These are phyloP conservation scores for Hypoxylon sp. DNA, from an alignment of 2,329 filamentous ascomycete species.

Conservation along the genomic window DNA sequence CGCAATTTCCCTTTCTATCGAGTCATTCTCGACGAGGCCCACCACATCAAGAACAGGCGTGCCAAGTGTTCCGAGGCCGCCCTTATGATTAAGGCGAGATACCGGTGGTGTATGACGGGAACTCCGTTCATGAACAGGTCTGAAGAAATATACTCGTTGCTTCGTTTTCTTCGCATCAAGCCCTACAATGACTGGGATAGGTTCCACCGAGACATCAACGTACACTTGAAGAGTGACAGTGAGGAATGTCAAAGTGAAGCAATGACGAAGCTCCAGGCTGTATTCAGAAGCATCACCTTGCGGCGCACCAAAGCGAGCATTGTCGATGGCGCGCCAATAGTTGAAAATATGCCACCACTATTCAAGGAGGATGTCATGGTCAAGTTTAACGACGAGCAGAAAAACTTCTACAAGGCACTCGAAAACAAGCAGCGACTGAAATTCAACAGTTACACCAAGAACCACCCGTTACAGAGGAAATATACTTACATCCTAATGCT, in stretches of 20 bases:
- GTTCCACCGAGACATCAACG: constrained; percentile 62
- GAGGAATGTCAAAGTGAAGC: constrained; percentile 52
- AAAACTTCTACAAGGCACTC: constrained; percentile 69
- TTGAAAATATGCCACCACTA: constrained; percentile 73
- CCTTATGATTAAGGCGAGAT: constrained; percentile 64
- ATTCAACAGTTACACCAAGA: constrained; percentile 41
- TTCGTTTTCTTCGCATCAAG: constrained; percentile 79
- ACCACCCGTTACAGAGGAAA: constrained; percentile 64
- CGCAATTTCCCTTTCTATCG: constrained; percentile 68
- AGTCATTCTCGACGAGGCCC: constrained; percentile 83
- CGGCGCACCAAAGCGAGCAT: constrained; percentile 82
- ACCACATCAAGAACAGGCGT: constrained; percentile 80
- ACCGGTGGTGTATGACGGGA: constrained; percentile 80
- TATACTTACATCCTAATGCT: constrained; percentile 85
- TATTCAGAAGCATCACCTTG: constrained; percentile 83
- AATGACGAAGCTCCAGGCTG: constrained; percentile 75
- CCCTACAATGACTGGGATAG: constrained; percentile 73
- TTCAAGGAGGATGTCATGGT: constrained; percentile 67
- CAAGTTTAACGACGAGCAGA: constrained; percentile 72
- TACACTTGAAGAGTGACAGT: constrained; percentile 53
- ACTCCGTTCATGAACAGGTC: constrained; percentile 92
- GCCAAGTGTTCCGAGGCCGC: constrained; percentile 70
- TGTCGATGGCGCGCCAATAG: constrained; percentile 81
- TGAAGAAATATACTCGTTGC: constrained; percentile 78
- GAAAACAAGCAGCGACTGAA: constrained; percentile 37